Evolutionary conservation across 768 basidiomycete species (phyloP).

Genomic region (Baorangia bicolor): DNA sequence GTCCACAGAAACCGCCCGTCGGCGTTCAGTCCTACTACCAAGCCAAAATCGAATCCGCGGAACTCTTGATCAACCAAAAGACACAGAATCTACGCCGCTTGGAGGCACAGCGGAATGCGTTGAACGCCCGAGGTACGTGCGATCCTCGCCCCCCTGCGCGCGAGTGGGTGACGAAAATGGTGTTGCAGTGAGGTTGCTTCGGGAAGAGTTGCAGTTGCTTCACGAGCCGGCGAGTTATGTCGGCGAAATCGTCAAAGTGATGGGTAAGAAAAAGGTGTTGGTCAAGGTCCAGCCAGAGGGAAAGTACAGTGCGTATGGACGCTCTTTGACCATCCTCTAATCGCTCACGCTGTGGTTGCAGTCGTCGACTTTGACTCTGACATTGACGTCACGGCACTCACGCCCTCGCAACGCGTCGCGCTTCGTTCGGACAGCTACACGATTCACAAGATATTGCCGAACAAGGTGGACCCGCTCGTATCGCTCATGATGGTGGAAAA

Average conservation of each 20-base stretch:
- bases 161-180: background rate
- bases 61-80: conserved; percentile 91
- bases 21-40: conserved; percentile 91
- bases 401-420: conserved; percentile 87
- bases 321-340: no score
- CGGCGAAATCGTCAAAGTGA: conserved; percentile 96
- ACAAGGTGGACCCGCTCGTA: conserved; percentile 97
- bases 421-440: conserved; percentile 96
- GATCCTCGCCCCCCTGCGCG: background rate
- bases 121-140: conserved; percentile 85
- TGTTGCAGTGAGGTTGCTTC: conserved; percentile 71
- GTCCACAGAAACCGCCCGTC: conserved; percentile 45
- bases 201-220: conserved; percentile 90
- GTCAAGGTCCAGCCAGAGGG: conserved; percentile 99
- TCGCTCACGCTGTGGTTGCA: conserved; percentile 28
- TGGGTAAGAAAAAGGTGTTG: conserved; percentile 98
- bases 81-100: conserved; percentile 94
- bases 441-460: conserved; percentile 94
- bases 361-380: conserved; percentile 93
- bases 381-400: conserved; percentile 77
- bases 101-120: conserved; percentile 95
- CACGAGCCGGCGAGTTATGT: conserved; percentile 98
- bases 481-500: conserved; percentile 99
- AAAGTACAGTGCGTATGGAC: conserved; percentile 82
- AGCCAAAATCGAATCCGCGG: conserved; percentile 92